Base-by-base conservation (phyloP, 2,329 filamentous ascomycete genomes). In the Sarocladium oryzae region DNA sequence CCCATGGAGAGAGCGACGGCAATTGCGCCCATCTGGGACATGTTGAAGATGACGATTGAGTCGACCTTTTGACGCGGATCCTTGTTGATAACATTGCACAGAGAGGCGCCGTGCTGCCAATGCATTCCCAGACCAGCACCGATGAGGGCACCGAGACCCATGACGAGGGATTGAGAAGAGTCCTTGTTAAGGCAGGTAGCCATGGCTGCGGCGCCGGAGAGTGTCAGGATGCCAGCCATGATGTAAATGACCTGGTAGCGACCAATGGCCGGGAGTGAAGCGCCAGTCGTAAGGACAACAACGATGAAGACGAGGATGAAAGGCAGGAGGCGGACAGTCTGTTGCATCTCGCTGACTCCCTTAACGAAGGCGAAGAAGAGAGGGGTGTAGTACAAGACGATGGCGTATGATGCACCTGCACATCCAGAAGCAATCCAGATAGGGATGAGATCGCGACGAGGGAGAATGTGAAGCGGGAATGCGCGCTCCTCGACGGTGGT, bases 361-460 rank as follows among this genome's bases (percentile, higher is more conserved):
- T 63, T 66, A 0, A 67, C 68, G 57, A 80, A 81, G 52, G 77
- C 72, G 60, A 80, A 80, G 62, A 70, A 79, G 1, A 81, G 62
- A 0, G 78, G 78, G 7, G 76, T 71, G 61, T 76, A 81, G 62
- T 80, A 81, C 6, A 76, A 63, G 0, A 67, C 57, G 41, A 72
- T 61, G 13, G 69, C 71, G 53, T 69, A 66, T 8, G 61, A 61
- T 2, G 67, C 63, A 6, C 63, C 67, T 0, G 64, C 64, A 28
- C 62, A 64, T 2, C 64, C 59, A 1, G 67, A 72, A 6, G 65
- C 63, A 26, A 76, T 59, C 56, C 68, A 73, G 1, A 79, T 60
- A 0, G 79, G 59, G 1, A 74, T 49, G 15, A 72, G 58, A 11
- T 67, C 65, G 2, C 64, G 61, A 7, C 62, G 60, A 6, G 54